These are phyloP conservation scores for Rubroshorea leprosula DNA, from an alignment of 345 rosid species.

Conservation along the genomic window DNA sequence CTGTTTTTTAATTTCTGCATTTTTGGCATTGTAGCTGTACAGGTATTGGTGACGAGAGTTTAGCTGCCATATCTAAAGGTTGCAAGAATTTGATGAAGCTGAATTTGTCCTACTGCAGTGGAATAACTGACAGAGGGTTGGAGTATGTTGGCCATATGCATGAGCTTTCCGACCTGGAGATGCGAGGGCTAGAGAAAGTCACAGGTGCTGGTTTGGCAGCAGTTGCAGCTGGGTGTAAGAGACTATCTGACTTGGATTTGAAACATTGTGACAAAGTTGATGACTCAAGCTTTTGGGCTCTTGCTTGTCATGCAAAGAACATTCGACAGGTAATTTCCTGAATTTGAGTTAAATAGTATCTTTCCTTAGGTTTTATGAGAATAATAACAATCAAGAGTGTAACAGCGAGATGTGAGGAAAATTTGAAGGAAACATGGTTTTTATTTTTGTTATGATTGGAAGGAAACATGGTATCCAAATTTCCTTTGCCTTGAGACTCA, in stretches of 20 bases:
- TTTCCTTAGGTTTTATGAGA: not conserved
- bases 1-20: slow-evolving; percentile 1
- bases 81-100: slow-evolving; percentile 75
- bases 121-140: slow-evolving; percentile 61
- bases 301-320: slow-evolving; percentile 58
- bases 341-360: not conserved
- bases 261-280: slow-evolving; percentile 66
- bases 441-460: no score
- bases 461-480: no score
- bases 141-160: slow-evolving; percentile 41
- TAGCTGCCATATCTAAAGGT: slow-evolving; percentile 64
- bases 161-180: slow-evolving; percentile 62
- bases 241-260: slow-evolving; percentile 62
- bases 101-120: slow-evolving; percentile 69
- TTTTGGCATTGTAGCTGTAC: slow-evolving; percentile 39
- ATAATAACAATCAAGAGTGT: no score
- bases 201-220: slow-evolving; percentile 61
- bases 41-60: slow-evolving; percentile 63
- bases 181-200: slow-evolving; percentile 54
- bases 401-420: no score
- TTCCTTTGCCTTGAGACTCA: no score
- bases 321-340: slow-evolving; percentile 63
- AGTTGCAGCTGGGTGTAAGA: slow-evolving; percentile 55
- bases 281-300: slow-evolving; percentile 74
- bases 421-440: no score